Percentiles rank a stretch among this genome's conserved stretches.
Conservation (phyloP, 768 basidiomycete genomes). For the Xerocomellus intermedius region DNA sequence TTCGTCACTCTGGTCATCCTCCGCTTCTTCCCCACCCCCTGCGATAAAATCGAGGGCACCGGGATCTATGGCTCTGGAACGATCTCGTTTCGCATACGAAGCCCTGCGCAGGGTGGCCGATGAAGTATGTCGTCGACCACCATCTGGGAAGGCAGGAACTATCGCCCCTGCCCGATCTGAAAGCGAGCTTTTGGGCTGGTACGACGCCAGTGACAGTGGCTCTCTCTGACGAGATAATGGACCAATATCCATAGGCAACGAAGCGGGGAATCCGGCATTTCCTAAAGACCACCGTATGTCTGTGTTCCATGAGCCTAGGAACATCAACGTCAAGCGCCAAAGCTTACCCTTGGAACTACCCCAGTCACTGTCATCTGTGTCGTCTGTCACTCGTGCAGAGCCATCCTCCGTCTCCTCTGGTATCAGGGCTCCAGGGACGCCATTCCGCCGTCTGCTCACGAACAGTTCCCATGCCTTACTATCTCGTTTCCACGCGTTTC, state of each 20-base stretch:
- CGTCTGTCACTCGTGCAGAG: constrained; percentile 7
- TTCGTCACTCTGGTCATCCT: constrained; percentile 33
- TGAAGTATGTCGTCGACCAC: constrained; percentile 28
- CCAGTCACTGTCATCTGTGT: constrained; percentile 25
- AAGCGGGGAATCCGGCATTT: constrained; percentile 44
- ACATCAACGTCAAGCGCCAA: neutral
- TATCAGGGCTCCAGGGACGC: constrained; percentile 32
- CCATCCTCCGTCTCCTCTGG: constrained; percentile 38
- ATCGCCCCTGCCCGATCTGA: constrained; percentile 36
- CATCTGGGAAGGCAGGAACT: constrained; percentile 27
- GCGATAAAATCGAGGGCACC: constrained; percentile 61
- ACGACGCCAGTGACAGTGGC: constrained; percentile 53
- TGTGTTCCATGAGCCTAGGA: constrained; percentile 12
- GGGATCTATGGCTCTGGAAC: constrained; percentile 60
- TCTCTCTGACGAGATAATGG: constrained; percentile 37
- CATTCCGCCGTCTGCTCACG: constrained; percentile 36
- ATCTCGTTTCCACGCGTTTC: constrained; percentile 64
- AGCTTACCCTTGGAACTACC: constrained; percentile 28
- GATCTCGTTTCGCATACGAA: constrained; percentile 68
- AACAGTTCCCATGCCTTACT: constrained; percentile 66
- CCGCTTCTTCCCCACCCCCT: constrained; percentile 51
- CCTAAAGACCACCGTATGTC: constrained; percentile 30
- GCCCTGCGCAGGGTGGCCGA: constrained; percentile 56
- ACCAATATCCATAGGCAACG: constrained; percentile 62
- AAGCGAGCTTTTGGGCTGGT: constrained; percentile 51